Base-by-base conservation (phyloP, 176 grass and related monocot species). In the Carex parvula region DNA sequence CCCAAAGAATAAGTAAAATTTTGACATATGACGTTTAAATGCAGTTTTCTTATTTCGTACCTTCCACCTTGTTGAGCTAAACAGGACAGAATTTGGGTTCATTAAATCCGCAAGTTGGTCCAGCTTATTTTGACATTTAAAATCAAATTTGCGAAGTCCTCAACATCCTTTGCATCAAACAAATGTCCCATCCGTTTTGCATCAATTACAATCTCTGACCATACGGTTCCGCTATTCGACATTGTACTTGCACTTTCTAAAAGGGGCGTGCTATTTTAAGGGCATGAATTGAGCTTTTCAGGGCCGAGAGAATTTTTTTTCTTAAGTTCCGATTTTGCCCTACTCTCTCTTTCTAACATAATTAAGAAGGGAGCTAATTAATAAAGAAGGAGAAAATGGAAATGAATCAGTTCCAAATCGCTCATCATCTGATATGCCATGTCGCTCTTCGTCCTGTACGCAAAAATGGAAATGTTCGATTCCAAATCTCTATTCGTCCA, bases 91-190 rank as follows among this genome's bases (percentile, higher is more conserved):
- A 39, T 94, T 65, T 15, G 94, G 69, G 79, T 82, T 86, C 37
- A 97, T 83, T 21, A 97, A 87, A 91, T 97, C 90, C 2, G 84
- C 94, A 63, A 97, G 87, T 74, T 94, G 76, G 90, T 94, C 85
- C 74, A 94, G 83, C 59, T 91, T 83, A 85, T 67, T 62, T 97
- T 97, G 60, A 91, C 83, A 65, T 83, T 73, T 57, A 94, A 85
- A 88, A 97, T 76, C 70, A 86, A 56, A 68, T 97, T 92, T 22
- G 17, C 58, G n/a, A 97, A 35, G 55, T 35, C n/a, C 5, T 33
- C 1, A 6, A 89, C 72, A 84, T 92, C 83, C 66, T 70, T 91
- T 17, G 87, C 92, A 89, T 87, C 64, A 77, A 84, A 85, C 42
- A 86, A 64, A 54, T 87, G 90, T 65, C 85, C 87, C 6, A 83